Evolutionary conservation across 306 rosid species (phyloP), one percentile per base, ranked within the genome.

Genomic region (Lathyrus aphaca): DNA sequence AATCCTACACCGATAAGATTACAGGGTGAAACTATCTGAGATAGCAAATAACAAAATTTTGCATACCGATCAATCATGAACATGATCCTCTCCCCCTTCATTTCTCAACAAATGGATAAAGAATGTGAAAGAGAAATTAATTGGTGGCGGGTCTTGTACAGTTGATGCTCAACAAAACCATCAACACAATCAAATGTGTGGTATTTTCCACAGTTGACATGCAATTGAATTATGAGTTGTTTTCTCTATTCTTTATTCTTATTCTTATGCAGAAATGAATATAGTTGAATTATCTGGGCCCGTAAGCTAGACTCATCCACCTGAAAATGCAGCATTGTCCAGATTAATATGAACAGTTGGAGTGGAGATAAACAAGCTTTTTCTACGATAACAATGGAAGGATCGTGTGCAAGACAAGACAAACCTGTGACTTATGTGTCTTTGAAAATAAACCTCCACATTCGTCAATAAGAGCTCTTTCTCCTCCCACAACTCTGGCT

Each of bases 291-390:
- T 39, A 83, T 72, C 27, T 85, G 97, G 23, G 89, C 81, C 82
- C 89, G 85, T 78, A 88, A 83, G 81, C 91, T 86, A 79, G 86
- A 83, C 76, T 91, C 97, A 50, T 91, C 89, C 73, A 91, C 88
- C 92, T 90, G 85, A 84, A 71, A 80, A 44, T 27, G 62, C 43
- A 68, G 17, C 71, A 43, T 48, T 73, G 37, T 69, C 66, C 48
- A 59, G 39, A 57, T 64, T 70, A 16, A 61, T 51, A 59, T 39
- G 48, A 50, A 40, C 66, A 57, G 60, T 51, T 27, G 42, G 58
- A 59, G 60, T 27, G 42, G 58, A 59, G 53, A 62, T 44, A 48
- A 53, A 38, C 51, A 39, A 27, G 8, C 13, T 6, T 17, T 35
- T 8, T 42, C 23, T 58, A 44, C 63, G 15, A 66, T n/a, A 29